phyloP scores from a whole-genome alignment of 2,329 filamentous ascomycete genomes.

The Cordyceps fumosorosea region DNA sequence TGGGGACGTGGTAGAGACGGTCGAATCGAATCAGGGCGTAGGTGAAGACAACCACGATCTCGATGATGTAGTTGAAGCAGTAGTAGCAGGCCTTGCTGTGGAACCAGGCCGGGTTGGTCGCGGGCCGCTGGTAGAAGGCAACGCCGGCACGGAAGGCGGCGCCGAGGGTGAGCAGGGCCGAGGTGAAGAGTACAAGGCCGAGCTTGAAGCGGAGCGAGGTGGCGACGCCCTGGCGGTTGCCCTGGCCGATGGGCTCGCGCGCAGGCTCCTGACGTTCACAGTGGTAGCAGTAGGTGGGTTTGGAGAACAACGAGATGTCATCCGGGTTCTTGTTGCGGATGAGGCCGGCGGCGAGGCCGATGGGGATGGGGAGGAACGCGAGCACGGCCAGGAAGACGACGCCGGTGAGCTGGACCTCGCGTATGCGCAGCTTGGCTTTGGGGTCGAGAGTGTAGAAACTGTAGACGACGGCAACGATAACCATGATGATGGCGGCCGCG shows the following conservation, averaged over 20 bases:
- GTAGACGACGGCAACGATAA: slow-evolving; percentile 59
- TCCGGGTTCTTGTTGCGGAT: slow-evolving; percentile 25
- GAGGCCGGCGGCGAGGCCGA: slow-evolving; percentile 30
- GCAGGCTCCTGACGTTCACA: no score
- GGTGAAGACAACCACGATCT: slow-evolving; percentile 61
- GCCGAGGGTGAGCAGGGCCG: slow-evolving; percentile 57
- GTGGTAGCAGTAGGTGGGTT: no score
- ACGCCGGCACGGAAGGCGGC: slow-evolving; percentile 62
- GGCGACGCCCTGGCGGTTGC: slow-evolving; percentile 54
- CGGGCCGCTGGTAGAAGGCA: slow-evolving; percentile 44
- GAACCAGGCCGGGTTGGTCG: slow-evolving; percentile 58
- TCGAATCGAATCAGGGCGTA: slow-evolving; percentile 67
- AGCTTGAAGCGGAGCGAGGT: slow-evolving; percentile 57
- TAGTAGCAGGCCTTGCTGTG: slow-evolving; percentile 70
- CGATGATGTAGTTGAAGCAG: slow-evolving; percentile 68
- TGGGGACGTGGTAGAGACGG: slow-evolving; percentile 65
- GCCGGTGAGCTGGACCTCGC: slow-evolving; percentile 58
- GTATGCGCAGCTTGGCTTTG: slow-evolving; percentile 44
- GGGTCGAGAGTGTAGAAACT: slow-evolving; percentile 58
- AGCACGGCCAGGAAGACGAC: slow-evolving; percentile 59
- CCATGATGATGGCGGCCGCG: slow-evolving; percentile 52
- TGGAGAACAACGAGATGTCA: no score
- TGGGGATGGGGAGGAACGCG: slow-evolving; percentile 59
- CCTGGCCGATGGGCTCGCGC: slow-evolving; percentile 50
- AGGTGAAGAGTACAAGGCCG: slow-evolving; percentile 52